A percentile compares a stretch with the other conserved stretches of the same genome.
phyloP scores from a whole-genome alignment of 2,329 filamentous ascomycete genomes.

The Trichoderma oligosporum region DNA sequence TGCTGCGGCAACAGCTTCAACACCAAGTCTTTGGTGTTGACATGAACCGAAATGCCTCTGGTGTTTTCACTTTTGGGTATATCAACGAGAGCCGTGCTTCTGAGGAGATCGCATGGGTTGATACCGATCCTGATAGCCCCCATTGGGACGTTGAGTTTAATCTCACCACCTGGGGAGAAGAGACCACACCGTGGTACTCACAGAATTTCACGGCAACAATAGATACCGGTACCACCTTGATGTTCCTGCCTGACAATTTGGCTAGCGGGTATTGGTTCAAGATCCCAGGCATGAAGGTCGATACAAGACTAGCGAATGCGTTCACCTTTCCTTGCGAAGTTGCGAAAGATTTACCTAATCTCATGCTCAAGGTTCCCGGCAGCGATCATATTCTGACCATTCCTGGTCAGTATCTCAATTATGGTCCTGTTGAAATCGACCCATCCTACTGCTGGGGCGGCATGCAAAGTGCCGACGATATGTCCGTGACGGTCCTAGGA shows the following conservation, averaged over 20 bases:
- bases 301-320: slow-evolving; percentile 40
- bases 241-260: slow-evolving; percentile 57
- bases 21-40: slow-evolving; percentile 48
- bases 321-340: slow-evolving; percentile 57
- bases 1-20: slow-evolving; percentile 40
- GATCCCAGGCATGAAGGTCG: slow-evolving; percentile 52
- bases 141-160: slow-evolving; percentile 49
- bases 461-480: slow-evolving; percentile 55
- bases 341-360: slow-evolving; percentile 52
- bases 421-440: slow-evolving; percentile 46
- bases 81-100: slow-evolving; percentile 40
- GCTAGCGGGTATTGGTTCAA: slow-evolving; percentile 59
- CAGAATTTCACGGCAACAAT: slow-evolving; percentile 53
- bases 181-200: slow-evolving; percentile 51
- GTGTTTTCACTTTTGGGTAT: slow-evolving; percentile 50
- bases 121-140: slow-evolving; percentile 31
- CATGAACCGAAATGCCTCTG: slow-evolving; percentile 44
- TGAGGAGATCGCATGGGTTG: slow-evolving; percentile 43
- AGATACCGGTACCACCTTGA: slow-evolving; percentile 66
- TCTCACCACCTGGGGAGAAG: slow-evolving; percentile 37
- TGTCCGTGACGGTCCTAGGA: slow-evolving; percentile 64
- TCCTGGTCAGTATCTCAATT: slow-evolving; percentile 54
- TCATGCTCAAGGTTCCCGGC: slow-evolving; percentile 52
- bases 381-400: slow-evolving; percentile 50
- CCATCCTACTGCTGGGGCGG: slow-evolving; percentile 67